Conservation (phyloP, 2,329 filamentous ascomycete species). For the Xylaria digitata region DNA sequence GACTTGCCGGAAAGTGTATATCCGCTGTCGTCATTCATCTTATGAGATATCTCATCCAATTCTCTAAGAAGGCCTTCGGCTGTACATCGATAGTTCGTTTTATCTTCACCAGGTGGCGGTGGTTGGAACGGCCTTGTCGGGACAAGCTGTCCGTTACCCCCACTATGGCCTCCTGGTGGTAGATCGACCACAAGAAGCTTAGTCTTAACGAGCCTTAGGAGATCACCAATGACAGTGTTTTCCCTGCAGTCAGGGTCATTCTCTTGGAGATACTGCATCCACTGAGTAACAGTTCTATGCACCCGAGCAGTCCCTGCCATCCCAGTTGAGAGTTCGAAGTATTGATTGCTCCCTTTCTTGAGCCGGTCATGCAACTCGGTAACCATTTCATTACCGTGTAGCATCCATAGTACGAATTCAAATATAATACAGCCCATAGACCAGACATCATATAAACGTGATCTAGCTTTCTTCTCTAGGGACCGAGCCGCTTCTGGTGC, state of each 20-base stretch:
- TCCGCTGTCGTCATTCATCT: not conserved
- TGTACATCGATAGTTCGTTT: not conserved
- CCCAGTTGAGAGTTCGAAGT: not conserved
- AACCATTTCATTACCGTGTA: not conserved
- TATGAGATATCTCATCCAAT: slow-evolving; percentile 3
- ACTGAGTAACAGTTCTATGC: slow-evolving; percentile 7
- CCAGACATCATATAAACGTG: slow-evolving; percentile 14
- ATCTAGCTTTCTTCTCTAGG: not conserved
- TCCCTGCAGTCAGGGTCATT: slow-evolving; percentile 23
- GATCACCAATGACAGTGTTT: slow-evolving; percentile 16
- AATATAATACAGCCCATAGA: slow-evolving; percentile 12
- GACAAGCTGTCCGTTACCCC: not conserved
- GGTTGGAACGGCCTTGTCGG: not conserved
- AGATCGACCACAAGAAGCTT: slow-evolving; percentile 22
- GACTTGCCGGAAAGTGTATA: not conserved
- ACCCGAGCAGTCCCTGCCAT: not conserved
- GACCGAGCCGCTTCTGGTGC: slow-evolving; percentile 1
- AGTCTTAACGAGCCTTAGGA: slow-evolving; percentile 15
- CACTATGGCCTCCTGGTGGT: not conserved
- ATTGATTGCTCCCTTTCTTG: not conserved
- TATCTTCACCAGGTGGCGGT: not conserved
- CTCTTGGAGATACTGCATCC: slow-evolving; percentile 18
- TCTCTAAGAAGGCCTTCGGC: not conserved
- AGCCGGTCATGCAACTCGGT: not conserved
- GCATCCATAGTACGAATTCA: slow-evolving; percentile 3